Evolutionary conservation across 768 basidiomycete genomes (phyloP).

Genomic region (Podaxis rugospora): DNA sequence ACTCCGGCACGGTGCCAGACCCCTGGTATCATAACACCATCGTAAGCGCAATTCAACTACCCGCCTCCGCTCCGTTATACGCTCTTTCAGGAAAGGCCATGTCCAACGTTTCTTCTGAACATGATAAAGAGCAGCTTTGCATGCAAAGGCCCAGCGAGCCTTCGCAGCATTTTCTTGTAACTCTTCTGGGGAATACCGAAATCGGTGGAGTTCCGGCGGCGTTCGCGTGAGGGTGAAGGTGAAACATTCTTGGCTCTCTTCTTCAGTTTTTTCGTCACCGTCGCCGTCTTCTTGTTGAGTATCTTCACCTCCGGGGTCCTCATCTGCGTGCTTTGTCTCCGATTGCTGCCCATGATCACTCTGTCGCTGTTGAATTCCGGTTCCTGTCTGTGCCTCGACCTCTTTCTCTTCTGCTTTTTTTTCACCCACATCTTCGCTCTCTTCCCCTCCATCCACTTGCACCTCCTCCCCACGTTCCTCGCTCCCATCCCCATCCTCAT

Average conservation of each 20-base stretch:
- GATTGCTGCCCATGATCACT: not conserved
- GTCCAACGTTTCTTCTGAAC: constrained; percentile 27
- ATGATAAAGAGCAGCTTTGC: constrained; percentile 24
- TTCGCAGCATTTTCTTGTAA: constrained; percentile 25
- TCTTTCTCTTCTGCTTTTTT: not conserved
- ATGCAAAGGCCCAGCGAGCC: constrained; percentile 31
- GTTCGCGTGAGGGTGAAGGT: constrained; percentile 24
- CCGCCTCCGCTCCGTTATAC: not conserved
- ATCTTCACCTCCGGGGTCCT: not conserved
- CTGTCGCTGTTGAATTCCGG: not conserved
- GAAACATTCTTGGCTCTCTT: constrained; percentile 9
- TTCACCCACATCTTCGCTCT: not conserved
- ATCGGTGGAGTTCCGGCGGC: constrained; percentile 26
- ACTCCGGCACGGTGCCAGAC: not conserved
- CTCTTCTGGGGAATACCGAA: constrained; percentile 23
- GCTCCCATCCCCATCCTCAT: not conserved
- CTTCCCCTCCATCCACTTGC: not conserved
- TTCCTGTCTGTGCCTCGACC: not conserved
- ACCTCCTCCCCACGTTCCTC: not conserved
- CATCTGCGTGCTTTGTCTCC: not conserved
- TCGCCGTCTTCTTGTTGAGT: not conserved
- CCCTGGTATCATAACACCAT: not conserved
- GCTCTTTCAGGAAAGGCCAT: not conserved
- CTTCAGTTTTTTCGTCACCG: not conserved
- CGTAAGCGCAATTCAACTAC: not conserved